Conservation (phyloP, 768 basidiomycete species). For the Rhizopogon vulgaris region DNA sequence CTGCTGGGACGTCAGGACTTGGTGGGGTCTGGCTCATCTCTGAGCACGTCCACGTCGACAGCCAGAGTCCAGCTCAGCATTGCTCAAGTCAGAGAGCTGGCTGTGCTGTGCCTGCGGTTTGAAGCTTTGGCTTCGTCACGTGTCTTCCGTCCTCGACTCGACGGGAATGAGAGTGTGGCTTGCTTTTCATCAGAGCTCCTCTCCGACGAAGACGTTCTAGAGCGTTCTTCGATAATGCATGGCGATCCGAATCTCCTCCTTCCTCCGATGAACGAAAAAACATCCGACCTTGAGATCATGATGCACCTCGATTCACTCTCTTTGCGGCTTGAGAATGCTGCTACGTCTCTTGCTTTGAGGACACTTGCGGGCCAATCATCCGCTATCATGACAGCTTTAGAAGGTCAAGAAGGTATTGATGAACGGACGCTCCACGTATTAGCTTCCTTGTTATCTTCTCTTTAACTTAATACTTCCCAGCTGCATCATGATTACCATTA, state of each 20-base stretch:
- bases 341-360: slow-evolving; percentile 26
- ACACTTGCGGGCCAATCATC: slow-evolving; percentile 10
- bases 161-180: slow-evolving; percentile 29
- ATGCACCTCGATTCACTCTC: slow-evolving; percentile 72
- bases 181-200: slow-evolving; percentile 9
- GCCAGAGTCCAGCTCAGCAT: slow-evolving; percentile 59
- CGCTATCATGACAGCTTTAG: slow-evolving; percentile 31
- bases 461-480: slow-evolving; percentile 3
- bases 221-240: slow-evolving; percentile 36
- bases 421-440: slow-evolving; percentile 43
- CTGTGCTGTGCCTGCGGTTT: slow-evolving; percentile 66
- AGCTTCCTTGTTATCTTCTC: slow-evolving; percentile 27
- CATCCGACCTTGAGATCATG: slow-evolving; percentile 68
- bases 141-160: slow-evolving; percentile 48
- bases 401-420: slow-evolving; percentile 35
- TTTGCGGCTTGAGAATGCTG: slow-evolving; percentile 70
- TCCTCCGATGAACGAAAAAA: slow-evolving; percentile 63
- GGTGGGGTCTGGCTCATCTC: slow-evolving; percentile 26
- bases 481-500: no score
- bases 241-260: slow-evolving; percentile 60
- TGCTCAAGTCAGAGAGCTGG: slow-evolving; percentile 71
- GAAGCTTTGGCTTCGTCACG: slow-evolving; percentile 68
- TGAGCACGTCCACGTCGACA: slow-evolving; percentile 4
- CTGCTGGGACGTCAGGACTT: slow-evolving; percentile 68
- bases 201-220: slow-evolving; percentile 17